Percentiles rank a stretch among this genome's conserved stretches.
Evolutionary conservation across 192 early-diverging fungal genomes (phyloP).

Genomic region (Dissophora globulifera): DNA sequence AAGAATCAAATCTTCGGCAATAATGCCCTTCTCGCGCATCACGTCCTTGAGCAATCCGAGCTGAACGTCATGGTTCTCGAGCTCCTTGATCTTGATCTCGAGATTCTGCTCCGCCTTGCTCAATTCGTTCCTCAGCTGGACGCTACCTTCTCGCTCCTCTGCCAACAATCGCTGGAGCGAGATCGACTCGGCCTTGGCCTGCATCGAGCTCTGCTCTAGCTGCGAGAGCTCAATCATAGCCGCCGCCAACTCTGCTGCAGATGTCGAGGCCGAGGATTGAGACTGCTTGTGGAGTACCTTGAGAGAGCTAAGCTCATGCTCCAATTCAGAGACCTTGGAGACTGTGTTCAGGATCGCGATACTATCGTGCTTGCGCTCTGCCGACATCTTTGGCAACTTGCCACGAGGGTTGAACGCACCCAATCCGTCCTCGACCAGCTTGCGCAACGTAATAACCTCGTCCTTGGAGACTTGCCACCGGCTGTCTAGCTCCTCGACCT

Average conservation of each 20-base stretch:
- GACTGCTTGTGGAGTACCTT: conserved; percentile 36
- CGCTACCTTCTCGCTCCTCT: conserved; percentile 43
- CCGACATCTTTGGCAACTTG: conserved; percentile 4
- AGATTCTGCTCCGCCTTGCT: conserved; percentile 52
- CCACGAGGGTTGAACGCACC: conserved; percentile 48
- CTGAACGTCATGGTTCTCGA: conserved; percentile 66
- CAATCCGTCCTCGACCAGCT: conserved; percentile 57
- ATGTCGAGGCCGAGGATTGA: conserved; percentile 37
- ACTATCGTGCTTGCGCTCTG: conserved; percentile 47
- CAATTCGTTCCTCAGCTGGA: conserved; percentile 37
- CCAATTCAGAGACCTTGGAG: conserved; percentile 51
- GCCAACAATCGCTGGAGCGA: conserved; percentile 52
- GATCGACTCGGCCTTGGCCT: conserved; percentile 56
- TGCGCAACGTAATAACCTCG: conserved; percentile 54
- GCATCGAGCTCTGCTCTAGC: conserved; percentile 59
- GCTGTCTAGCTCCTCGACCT: conserved; percentile 53
- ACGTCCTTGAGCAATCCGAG: conserved; percentile 61
- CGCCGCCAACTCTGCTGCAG: conserved; percentile 54
- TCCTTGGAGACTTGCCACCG: conserved; percentile 54
- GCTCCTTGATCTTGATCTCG: conserved; percentile 50
- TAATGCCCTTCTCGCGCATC: conserved; percentile 60
- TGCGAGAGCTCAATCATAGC: conserved; percentile 56
- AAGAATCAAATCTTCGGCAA: conserved; percentile 48
- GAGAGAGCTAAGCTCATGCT: conserved; percentile 53
- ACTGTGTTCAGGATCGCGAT: conserved; percentile 45